Percentiles rank a stretch among this genome's conserved stretches.
These are phyloP conservation scores for Epichloe bromicola DNA, from an alignment of 2,329 filamentous ascomycete genomes.

Conservation along the genomic window DNA sequence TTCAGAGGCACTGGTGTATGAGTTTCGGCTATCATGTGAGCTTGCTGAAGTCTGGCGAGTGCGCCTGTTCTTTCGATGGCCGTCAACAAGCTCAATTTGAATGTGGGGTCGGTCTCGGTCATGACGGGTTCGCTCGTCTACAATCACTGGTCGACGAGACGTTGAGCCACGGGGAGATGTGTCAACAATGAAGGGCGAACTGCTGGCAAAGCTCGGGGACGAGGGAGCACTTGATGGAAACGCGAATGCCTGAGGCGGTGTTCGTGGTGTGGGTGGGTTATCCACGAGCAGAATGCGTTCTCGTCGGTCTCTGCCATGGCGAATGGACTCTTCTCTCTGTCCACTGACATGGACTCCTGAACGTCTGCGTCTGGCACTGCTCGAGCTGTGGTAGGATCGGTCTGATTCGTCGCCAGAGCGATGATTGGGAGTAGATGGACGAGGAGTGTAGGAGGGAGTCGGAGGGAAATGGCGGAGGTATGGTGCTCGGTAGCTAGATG, in stretches of 20 bases:
- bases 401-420: slow-evolving; percentile 26
- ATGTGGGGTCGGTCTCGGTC: slow-evolving; percentile 15
- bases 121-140: slow-evolving; percentile 21
- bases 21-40: slow-evolving; percentile 21
- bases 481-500: slow-evolving; percentile 2
- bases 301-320: slow-evolving; percentile 16
- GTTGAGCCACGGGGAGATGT: slow-evolving; percentile 12
- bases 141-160: slow-evolving; percentile 22
- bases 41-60: slow-evolving; percentile 17
- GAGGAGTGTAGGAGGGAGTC: slow-evolving; percentile 24
- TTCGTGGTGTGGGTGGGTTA: slow-evolving; percentile 30
- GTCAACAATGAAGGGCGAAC: slow-evolving; percentile 15
- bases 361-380: slow-evolving; percentile 19
- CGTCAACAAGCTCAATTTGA: slow-evolving; percentile 25
- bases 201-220: slow-evolving; percentile 18
- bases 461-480: slow-evolving; percentile 25
- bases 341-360: slow-evolving; percentile 26
- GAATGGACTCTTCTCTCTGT: slow-evolving; percentile 22
- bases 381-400: slow-evolving; percentile 19
- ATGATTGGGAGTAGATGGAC: slow-evolving; percentile 18
- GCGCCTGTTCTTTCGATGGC: slow-evolving; percentile 7
- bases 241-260: slow-evolving; percentile 29
- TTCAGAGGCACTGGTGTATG: slow-evolving; percentile 15
- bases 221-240: slow-evolving; percentile 28
- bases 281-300: slow-evolving; percentile 34